Evolutionary conservation across 306 rosid genomes (phyloP), one percentile per base, ranked within the genome.

Genomic region (Vigna nakashimae): DNA sequence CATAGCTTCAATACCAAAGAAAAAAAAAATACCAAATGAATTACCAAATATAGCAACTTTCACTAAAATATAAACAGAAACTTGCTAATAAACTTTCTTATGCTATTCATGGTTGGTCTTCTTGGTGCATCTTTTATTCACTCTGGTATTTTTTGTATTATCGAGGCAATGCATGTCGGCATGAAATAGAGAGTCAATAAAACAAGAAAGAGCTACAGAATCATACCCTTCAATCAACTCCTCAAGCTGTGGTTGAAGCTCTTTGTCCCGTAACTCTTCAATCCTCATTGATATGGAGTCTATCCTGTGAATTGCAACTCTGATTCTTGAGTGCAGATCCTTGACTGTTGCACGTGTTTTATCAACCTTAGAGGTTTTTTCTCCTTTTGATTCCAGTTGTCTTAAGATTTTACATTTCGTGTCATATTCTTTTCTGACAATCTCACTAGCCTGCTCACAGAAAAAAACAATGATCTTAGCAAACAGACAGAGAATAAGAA

Each of bases 221-320:
- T 71, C 89, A 42, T 89, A 95, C 99, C 93, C 98, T 59, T 85
- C 89, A 79, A 95, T 90, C 85, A 95, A 85, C 88, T 95, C 99
- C 77, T 91, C 97, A 11, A 95, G 97, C 80, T 95, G 99, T 45
- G 99, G 99, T 76, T 91, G 97, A 80, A 95, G 99, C 84, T 95
- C 99, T 81, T 50, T 90, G 91, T 95, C 99, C 70, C 99, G 86
- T 74, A 95, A 77, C 32, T 95, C 94, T 80, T 91, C 98, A 57
- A 95, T 91, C 83, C 95, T 92, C 86, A 86, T 91, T 28, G 99
- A 95, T 85, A 95, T 95, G 78, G 99, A 87, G 78, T 91, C 89
- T 82, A 95, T 92, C 82, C 98, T 85, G 32, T 90, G 92, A 84
- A 95, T 83, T 18, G 94, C 89, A 69, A 95, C 96, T 81, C 86